Base-by-base conservation (phyloP, 352 stramenopile species). In the Phytophthora lateralis region DNA sequence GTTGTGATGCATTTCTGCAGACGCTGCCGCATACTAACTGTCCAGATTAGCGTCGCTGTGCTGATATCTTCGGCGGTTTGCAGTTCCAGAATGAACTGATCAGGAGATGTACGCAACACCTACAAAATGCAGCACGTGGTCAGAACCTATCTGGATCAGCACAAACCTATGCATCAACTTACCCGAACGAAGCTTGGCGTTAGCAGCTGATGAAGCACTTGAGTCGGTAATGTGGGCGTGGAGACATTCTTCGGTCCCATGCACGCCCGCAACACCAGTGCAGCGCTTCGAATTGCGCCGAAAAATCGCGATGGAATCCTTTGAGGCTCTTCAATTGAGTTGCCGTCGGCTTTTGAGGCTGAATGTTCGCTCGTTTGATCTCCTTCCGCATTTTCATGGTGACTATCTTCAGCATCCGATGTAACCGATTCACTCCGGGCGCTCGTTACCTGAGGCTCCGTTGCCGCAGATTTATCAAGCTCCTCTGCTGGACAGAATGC, bases 141-240 rank as follows among this genome's bases (percentile, higher is more conserved):
- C 32, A 66, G 49, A 44, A 17, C 42, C 32, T 10, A 51, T 38
- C 26, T 43, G 6, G 53, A 20, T 4, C 17, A 60, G 51, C 10
- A 47, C 6, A 10, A 51, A 45, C 11, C n/a, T 42, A 46, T 29
- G 15, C 3, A 27, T 14, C 11, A 27, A 63, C 69, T 18, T 67
- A 93, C 85, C 55, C 82, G 73, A 48, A 93, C 70, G 49, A 95
- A 85, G 29, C 85, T 90, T 48, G 85, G 87, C 7, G 85, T 93
- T 46, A 93, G 61, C 21, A 95, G 69, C 54, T 95, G 87, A 61
- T 84, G 81, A 18, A 95, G 62, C 18, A 93, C 82, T 64, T 83
- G 79, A n/a, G 64, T 72, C 7, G 71, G 55, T 18, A 80, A 47
- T 17, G 52, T 55, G 20, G 64, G 32, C 11, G 21, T 8, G 7